These are phyloP conservation scores for Fonsecaea nubica DNA, from an alignment of 2,329 filamentous ascomycete species.

Conservation along the genomic window DNA sequence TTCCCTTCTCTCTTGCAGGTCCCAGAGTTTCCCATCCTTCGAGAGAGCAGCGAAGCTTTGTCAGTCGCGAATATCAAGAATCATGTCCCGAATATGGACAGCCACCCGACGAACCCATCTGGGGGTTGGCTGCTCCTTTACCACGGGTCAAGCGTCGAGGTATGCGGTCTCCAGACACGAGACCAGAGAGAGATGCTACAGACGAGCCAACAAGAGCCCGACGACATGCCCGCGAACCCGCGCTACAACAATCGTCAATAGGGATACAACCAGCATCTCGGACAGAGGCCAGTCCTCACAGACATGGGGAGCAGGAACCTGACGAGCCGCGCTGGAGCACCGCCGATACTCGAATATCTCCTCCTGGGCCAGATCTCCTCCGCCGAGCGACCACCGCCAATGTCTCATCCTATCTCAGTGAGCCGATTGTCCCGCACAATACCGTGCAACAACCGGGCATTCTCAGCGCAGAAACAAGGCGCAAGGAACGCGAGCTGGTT, in stretches of 20 bases:
- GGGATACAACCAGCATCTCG: slow-evolving; percentile 16
- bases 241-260: slow-evolving; percentile 10
- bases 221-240: not conserved
- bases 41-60: slow-evolving; percentile 11
- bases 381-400: slow-evolving; percentile 26
- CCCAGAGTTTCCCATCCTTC: slow-evolving; percentile 4
- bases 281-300: slow-evolving; percentile 19
- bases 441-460: slow-evolving; percentile 1
- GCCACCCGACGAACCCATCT: slow-evolving; percentile 19
- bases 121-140: slow-evolving; percentile 28
- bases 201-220: not conserved
- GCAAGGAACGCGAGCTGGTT: slow-evolving; percentile 4
- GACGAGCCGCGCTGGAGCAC: not conserved
- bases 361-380: slow-evolving; percentile 11
- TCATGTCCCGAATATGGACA: slow-evolving; percentile 18
- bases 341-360: not conserved
- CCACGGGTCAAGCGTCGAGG: slow-evolving; percentile 25
- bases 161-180: slow-evolving; percentile 17
- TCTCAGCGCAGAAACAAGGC: not conserved
- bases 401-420: slow-evolving; percentile 16
- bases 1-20: slow-evolving; percentile 9
- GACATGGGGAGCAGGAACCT: slow-evolving; percentile 13
- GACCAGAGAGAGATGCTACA: not conserved
- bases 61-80: slow-evolving; percentile 20
- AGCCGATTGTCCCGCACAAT: not conserved